Conservation (phyloP, 169 alveolate genomes). For the Eimeria acervulina region DNA sequence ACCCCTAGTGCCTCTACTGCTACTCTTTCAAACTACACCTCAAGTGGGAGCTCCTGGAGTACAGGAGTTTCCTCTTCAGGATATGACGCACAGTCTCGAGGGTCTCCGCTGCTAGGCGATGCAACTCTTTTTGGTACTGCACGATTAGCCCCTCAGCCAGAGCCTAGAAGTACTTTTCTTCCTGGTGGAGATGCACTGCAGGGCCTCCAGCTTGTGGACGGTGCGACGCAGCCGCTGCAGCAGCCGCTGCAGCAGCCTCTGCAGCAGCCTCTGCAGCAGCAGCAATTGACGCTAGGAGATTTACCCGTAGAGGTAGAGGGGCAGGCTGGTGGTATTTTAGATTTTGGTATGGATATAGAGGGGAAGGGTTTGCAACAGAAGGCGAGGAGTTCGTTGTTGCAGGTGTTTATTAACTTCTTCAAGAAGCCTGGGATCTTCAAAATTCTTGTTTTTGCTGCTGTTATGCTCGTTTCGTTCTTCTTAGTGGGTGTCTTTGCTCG, state of each 20-base stretch:
- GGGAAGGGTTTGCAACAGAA: neutral
- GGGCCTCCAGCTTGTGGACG: neutral
- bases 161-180: neutral
- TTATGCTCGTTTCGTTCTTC: slow-evolving; percentile 28
- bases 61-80: too few species aligned
- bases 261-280: neutral
- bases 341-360: neutral
- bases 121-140: neutral
- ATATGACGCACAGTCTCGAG: too few species aligned
- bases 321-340: neutral
- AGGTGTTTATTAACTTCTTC: slow-evolving; percentile 12
- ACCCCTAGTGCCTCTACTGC: neutral
- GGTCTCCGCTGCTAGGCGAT: neutral
- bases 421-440: neutral
- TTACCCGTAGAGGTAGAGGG: neutral
- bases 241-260: neutral
- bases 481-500: neutral
- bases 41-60: neutral
- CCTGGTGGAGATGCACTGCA: neutral
- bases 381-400: neutral
- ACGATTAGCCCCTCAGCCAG: neutral
- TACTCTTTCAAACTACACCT: neutral
- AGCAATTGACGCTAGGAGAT: neutral
- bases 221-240: neutral
- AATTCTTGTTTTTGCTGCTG: slow-evolving; percentile 1